Evolutionary conservation across 495 filamentous ascomycete genomes (phyloP).

Genomic region (Neurospora tetraspora): DNA sequence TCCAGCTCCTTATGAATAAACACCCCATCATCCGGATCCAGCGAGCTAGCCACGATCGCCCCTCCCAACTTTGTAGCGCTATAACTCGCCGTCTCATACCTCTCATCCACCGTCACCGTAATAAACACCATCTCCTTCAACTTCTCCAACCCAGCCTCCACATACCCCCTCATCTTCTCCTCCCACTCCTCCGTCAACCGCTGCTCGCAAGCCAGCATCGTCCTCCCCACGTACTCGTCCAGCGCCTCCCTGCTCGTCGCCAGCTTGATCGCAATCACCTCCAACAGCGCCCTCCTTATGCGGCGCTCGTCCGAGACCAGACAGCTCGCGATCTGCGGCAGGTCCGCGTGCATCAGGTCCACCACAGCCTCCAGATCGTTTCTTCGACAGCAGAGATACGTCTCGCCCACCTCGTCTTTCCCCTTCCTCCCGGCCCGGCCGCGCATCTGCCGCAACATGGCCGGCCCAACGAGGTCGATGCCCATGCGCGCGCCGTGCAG

Average conservation of each 20-base stretch:
- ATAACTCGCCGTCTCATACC: slow-evolving; percentile 35
- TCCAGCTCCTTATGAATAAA: slow-evolving; percentile 64
- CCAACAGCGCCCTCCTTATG: slow-evolving; percentile 55
- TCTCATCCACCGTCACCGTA: slow-evolving; percentile 26
- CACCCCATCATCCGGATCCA: slow-evolving; percentile 67
- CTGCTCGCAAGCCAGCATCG: slow-evolving; percentile 51
- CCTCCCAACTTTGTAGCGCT: slow-evolving; percentile 56
- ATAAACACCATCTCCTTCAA: slow-evolving; percentile 48
- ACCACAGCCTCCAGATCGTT: slow-evolving; percentile 60
- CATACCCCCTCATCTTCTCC: slow-evolving; percentile 16
- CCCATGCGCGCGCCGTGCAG: slow-evolving; percentile 73
- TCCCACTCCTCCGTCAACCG: slow-evolving; percentile 30
- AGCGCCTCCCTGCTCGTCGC: slow-evolving; percentile 60
- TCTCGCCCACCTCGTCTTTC: slow-evolving; percentile 73
- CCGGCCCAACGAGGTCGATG: slow-evolving; percentile 62
- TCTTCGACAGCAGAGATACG: slow-evolving; percentile 65
- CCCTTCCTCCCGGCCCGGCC: slow-evolving; percentile 76
- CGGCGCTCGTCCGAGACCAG: slow-evolving; percentile 58
- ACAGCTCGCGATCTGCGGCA: slow-evolving; percentile 62
- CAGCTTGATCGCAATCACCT: slow-evolving; percentile 62
- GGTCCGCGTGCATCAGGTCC: slow-evolving; percentile 61
- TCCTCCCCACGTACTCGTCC: slow-evolving; percentile 60
- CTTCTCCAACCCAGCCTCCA: slow-evolving; percentile 45
- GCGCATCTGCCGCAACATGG: slow-evolving; percentile 79
- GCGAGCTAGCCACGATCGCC: slow-evolving; percentile 62